A percentile compares a stretch with the other conserved stretches of the same genome.
phyloP scores from a whole-genome alignment of 805 yeast species.

The Peterozyma toletana region DNA sequence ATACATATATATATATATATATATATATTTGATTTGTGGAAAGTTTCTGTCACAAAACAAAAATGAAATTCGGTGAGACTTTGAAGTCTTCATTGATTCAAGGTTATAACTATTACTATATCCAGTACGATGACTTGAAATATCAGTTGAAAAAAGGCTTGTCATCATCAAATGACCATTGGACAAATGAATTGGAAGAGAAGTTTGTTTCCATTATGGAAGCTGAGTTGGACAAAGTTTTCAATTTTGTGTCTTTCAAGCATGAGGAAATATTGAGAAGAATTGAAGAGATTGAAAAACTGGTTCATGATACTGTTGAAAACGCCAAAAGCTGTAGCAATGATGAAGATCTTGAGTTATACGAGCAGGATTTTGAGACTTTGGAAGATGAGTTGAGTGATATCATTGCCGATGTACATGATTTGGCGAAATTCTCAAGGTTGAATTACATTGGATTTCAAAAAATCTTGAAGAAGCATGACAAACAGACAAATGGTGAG shows the following conservation, averaged over 20 bases:
- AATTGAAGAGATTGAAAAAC: conserved; percentile 71
- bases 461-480: conserved; percentile 94
- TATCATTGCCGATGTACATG: conserved; percentile 80
- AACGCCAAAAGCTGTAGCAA: conserved; percentile 29
- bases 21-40: too few relatives aligned
- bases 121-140: conserved; percentile 87
- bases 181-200: conserved; percentile 81
- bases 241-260: conserved; percentile 83
- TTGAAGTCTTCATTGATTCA: conserved; percentile 82
- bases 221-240: conserved; percentile 85
- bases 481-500: conserved; percentile 64
- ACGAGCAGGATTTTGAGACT: conserved; percentile 64
- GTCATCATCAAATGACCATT: conserved; percentile 42
- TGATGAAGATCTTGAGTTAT: conserved; percentile 24
- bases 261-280: conserved; percentile 80
- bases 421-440: conserved; percentile 87
- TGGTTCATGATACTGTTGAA: conserved; percentile 54
- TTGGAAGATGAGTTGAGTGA: conserved; percentile 75
- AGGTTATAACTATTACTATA: conserved; percentile 86
- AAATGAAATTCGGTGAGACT: conserved; percentile 95
- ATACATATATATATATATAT: too few relatives aligned
- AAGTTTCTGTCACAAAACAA: neutral
- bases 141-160: conserved; percentile 67
- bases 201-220: conserved; percentile 71
- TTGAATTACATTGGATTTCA: conserved; percentile 96